Conservation (phyloP, 23 red algal genomes). For the Gracilariopsis chorda region DNA sequence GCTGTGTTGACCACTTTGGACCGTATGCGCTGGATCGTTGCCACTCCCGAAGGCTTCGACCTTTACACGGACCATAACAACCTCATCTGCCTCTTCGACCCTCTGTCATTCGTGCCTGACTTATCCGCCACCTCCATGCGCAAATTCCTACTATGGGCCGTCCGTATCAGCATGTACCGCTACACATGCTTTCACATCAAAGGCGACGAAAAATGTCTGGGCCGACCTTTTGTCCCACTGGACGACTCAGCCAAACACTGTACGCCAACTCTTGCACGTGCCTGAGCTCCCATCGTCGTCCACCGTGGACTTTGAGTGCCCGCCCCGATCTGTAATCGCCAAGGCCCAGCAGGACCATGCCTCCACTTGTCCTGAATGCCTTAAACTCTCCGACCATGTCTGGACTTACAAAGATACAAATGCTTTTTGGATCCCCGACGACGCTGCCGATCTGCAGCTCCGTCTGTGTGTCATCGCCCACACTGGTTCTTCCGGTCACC, state of each 20-base stretch:
- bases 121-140: neutral
- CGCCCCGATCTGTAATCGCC: neutral
- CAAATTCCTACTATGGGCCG: slow-evolving; percentile 33
- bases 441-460: slow-evolving; percentile 15
- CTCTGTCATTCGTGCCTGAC: slow-evolving; percentile 30
- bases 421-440: slow-evolving; percentile 28
- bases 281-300: slow-evolving; percentile 22
- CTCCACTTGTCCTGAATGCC: neutral
- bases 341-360: neutral
- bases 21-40: slow-evolving; percentile 31
- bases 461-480: slow-evolving; percentile 5
- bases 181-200: slow-evolving; percentile 55
- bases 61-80: slow-evolving; percentile 48
- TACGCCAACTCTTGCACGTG: neutral
- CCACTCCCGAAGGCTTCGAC: neutral
- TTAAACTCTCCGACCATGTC: neutral
- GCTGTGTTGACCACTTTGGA: slow-evolving; percentile 5
- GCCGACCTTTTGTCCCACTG: slow-evolving; percentile 42
- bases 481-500: slow-evolving; percentile 14
- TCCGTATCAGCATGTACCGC: slow-evolving; percentile 28
- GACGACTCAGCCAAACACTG: neutral
- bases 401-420: neutral
- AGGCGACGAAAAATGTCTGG: slow-evolving; percentile 31
- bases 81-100: slow-evolving; percentile 54
- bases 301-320: neutral